phyloP scores from a whole-genome alignment of 2,329 filamentous ascomycete species.

The Remersonia thermophila region DNA sequence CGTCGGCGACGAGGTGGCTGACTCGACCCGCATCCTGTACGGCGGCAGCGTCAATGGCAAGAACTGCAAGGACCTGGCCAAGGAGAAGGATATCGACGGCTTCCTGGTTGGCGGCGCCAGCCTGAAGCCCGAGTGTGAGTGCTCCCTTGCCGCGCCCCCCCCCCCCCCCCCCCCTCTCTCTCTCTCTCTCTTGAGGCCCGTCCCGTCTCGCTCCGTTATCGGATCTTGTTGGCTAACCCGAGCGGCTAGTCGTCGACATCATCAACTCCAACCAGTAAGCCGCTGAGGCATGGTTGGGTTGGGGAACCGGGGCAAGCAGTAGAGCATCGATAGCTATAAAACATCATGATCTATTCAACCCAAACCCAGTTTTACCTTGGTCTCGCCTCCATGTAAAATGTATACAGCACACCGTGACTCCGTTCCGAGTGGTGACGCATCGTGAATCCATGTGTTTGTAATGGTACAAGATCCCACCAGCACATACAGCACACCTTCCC shows the following conservation, averaged over 20 bases:
- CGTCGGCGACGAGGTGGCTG: conserved; percentile 61
- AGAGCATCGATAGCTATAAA: neutral
- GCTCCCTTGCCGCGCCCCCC: too few species aligned
- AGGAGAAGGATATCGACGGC: conserved; percentile 90
- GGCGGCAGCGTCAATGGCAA: conserved; percentile 95
- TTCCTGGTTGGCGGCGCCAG: conserved; percentile 95
- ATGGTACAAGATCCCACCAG: too few species aligned
- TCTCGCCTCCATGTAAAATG: too few species aligned
- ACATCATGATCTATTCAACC: too few species aligned
- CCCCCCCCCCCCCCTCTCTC: too few species aligned
- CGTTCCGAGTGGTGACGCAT: too few species aligned
- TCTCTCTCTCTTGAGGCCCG: too few species aligned
- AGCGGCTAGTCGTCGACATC: conserved; percentile 43
- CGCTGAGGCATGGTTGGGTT: neutral
- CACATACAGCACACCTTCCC: too few species aligned
- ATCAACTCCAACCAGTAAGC: conserved; percentile 44
- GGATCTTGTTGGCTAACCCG: conserved; percentile 2
- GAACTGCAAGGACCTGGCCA: conserved; percentile 89
- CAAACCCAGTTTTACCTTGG: too few species aligned
- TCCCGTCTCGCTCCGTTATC: neutral
- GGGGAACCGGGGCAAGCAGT: neutral
- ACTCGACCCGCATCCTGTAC: conserved; percentile 88
- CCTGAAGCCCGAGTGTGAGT: conserved; percentile 88
- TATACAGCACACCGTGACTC: too few species aligned
- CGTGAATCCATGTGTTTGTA: too few species aligned